Evolutionary conservation across 2,329 filamentous ascomycete species (phyloP).

Genomic region (Botrytis fragariae): DNA sequence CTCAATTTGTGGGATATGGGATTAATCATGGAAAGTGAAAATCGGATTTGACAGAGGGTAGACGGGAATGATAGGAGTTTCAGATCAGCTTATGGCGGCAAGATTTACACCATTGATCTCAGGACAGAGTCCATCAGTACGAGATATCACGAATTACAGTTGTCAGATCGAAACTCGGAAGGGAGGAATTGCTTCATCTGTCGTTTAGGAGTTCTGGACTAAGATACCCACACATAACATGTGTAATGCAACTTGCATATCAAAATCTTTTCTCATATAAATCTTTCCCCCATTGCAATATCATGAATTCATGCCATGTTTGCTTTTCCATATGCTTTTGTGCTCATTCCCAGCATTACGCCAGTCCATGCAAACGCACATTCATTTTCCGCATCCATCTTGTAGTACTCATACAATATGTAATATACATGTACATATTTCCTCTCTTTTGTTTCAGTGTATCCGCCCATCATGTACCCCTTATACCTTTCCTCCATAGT

Average conservation of each 20-base stretch:
- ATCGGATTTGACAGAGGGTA: too few relatives aligned
- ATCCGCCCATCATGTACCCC: slow-evolving; percentile 19
- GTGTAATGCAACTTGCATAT: slow-evolving; percentile 15
- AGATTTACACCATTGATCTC: neutral
- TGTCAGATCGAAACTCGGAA: slow-evolving; percentile 14
- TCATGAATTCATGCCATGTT: slow-evolving; percentile 2
- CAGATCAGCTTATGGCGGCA: neutral
- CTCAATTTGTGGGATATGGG: too few relatives aligned
- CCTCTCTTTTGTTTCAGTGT: neutral
- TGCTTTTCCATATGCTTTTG: slow-evolving; percentile 12
- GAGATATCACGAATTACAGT: neutral
- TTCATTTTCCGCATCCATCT: slow-evolving; percentile 7
- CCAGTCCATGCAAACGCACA: slow-evolving; percentile 28
- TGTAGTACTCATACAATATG: slow-evolving; percentile 52
- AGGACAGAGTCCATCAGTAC: neutral
- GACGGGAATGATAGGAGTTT: neutral
- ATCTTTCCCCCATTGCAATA: slow-evolving; percentile 1
- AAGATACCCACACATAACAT: slow-evolving; percentile 16
- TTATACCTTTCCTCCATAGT: slow-evolving; percentile 69
- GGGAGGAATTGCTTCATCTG: slow-evolving; percentile 13
- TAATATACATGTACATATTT: slow-evolving; percentile 19
- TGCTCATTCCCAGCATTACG: neutral
- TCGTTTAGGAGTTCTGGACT: slow-evolving; percentile 15
- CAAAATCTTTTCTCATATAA: neutral
- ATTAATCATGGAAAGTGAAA: neutral